These are phyloP conservation scores for Flaveria brownii DNA, from an alignment of 129 eudicot genomes.

Conservation along the genomic window DNA sequence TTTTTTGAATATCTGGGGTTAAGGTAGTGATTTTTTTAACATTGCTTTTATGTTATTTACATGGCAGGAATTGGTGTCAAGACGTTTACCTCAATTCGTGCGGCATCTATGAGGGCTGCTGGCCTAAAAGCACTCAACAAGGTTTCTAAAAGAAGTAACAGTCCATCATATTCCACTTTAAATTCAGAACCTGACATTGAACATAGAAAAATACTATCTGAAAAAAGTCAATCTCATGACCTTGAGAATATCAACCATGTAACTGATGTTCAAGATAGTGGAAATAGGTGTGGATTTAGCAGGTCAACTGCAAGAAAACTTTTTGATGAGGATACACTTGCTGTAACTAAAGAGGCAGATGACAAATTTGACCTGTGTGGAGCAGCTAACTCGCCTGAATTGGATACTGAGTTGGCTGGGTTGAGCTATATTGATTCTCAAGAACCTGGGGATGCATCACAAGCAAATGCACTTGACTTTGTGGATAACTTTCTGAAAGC, in stretches of 20 bases:
- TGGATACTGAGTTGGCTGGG: conserved; percentile 48
- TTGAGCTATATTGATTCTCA: conserved; percentile 83
- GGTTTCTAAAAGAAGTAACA: conserved; percentile 33
- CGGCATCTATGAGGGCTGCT: conserved; percentile 66
- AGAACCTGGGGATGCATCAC: conserved; percentile 95
- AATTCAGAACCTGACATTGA: conserved; percentile 30
- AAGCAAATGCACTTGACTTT: conserved; percentile 79
- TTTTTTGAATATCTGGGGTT: background rate
- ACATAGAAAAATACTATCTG: conserved; percentile 23
- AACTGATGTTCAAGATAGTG: conserved; percentile 28
- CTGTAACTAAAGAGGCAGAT: conserved; percentile 35
- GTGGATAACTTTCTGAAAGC: conserved; percentile 74
- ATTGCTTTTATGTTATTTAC: conserved; percentile 15
- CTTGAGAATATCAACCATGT: conserved; percentile 29
- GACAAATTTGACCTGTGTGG: conserved; percentile 21
- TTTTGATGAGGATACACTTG: conserved; percentile 46
- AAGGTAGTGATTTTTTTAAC: background rate
- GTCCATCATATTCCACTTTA: conserved; percentile 21
- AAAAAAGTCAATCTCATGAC: conserved; percentile 31
- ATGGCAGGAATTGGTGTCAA: conserved; percentile 29
- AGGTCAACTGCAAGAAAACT: conserved; percentile 66
- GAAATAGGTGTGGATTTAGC: conserved; percentile 38
- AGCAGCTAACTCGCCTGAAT: conserved; percentile 15
- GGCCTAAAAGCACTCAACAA: conserved; percentile 65
- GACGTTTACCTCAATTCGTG: conserved; percentile 60